These are phyloP conservation scores for Bryum argenteum DNA, from an alignment of 225 moss, liverwort and hornwort genomes.

Conservation along the genomic window DNA sequence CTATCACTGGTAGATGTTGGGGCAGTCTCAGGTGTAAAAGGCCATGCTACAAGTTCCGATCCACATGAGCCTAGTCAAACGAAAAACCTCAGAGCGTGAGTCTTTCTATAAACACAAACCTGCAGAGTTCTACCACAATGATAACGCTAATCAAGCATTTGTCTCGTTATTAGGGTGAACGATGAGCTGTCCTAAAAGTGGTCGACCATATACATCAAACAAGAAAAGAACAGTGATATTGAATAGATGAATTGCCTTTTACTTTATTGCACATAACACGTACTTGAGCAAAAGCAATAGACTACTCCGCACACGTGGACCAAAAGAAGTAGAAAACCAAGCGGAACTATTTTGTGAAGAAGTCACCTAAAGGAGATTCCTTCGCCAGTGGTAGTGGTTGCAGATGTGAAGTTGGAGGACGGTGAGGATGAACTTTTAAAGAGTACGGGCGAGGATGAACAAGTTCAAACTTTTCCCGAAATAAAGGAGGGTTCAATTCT, in stretches of 20 bases:
- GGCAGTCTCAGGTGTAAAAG: constrained; percentile 85
- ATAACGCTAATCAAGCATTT: too few relatives aligned
- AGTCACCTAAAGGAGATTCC: constrained; percentile 44
- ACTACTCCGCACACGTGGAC: not conserved
- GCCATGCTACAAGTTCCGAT: constrained; percentile 89
- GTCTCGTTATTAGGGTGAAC: too few relatives aligned
- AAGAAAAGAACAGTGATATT: too few relatives aligned
- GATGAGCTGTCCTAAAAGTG: too few relatives aligned
- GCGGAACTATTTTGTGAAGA: constrained; percentile 35
- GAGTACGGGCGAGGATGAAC: constrained; percentile 44
- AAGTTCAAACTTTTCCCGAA: constrained; percentile 60
- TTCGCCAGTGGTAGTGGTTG: constrained; percentile 47
- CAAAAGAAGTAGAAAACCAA: not conserved
- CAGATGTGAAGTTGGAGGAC: constrained; percentile 35
- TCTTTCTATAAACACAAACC: not conserved
- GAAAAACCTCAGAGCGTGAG: constrained; percentile 15
- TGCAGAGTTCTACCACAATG: not conserved
- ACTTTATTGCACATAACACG: too few relatives aligned
- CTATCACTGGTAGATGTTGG: constrained; percentile 69
- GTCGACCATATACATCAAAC: too few relatives aligned
- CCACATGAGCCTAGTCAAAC: constrained; percentile 64
- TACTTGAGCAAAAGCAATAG: too few relatives aligned
- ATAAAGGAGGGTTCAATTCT: constrained; percentile 40
- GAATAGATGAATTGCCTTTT: too few relatives aligned
- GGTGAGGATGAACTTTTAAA: constrained; percentile 37